Conservation (phyloP, 768 basidiomycete genomes). For the Psilocybe azurescens region DNA sequence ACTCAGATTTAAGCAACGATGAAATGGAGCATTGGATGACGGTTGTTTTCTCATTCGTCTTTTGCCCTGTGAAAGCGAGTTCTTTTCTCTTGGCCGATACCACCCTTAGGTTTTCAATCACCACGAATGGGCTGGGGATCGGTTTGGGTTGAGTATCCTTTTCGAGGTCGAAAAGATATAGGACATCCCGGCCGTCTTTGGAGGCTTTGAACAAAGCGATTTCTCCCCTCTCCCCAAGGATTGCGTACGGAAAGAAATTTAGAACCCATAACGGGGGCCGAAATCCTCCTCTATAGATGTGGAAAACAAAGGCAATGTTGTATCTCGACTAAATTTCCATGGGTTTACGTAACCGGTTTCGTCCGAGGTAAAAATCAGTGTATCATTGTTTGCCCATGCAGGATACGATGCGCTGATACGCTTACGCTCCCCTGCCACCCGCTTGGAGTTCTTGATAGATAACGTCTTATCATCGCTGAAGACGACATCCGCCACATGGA, state of each 20-base stretch:
- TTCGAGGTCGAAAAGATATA: constrained; percentile 45
- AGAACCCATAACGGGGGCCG: constrained; percentile 62
- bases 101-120: constrained; percentile 39
- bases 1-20: constrained; percentile 4
- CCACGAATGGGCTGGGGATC: constrained; percentile 49
- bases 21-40: constrained; percentile 40
- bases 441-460: constrained; percentile 38
- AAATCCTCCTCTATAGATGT: constrained; percentile 59
- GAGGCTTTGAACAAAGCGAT: constrained; percentile 43
- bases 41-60: constrained; percentile 38
- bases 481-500: constrained; percentile 56
- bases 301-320: constrained; percentile 43
- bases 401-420: constrained; percentile 65
- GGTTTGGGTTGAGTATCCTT: constrained; percentile 32
- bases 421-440: constrained; percentile 56
- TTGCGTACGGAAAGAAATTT: constrained; percentile 50
- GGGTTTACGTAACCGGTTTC: constrained; percentile 72
- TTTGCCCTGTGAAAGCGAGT: constrained; percentile 50
- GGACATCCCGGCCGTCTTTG: constrained; percentile 44
- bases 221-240: constrained; percentile 40
- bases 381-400: constrained; percentile 59
- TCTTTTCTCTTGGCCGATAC: constrained; percentile 34
- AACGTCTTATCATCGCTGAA: constrained; percentile 29
- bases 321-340: constrained; percentile 53
- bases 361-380: constrained; percentile 69